Evolutionary conservation across 176 grass and related monocot species (phyloP).

Genomic region (Musa schizocarpa): DNA sequence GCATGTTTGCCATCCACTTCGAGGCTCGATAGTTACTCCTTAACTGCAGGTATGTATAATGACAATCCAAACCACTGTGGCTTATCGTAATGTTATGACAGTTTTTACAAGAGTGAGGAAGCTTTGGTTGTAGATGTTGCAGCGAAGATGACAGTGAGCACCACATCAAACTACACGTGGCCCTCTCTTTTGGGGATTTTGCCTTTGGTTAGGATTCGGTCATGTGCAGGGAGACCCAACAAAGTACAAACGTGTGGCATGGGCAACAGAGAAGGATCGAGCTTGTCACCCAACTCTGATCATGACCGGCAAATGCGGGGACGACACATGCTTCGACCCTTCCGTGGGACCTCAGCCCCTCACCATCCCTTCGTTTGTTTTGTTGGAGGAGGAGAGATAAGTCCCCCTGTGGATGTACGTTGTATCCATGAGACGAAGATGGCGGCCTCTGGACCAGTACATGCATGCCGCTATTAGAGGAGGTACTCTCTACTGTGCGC

Average conservation of each 20-base stretch:
- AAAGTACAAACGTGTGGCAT: background rate
- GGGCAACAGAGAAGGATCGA: background rate
- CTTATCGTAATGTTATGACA: no score
- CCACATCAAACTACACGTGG: background rate
- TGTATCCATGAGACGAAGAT: no score
- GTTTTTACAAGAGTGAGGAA: no score
- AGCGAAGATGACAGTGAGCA: no score
- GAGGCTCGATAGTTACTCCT: background rate
- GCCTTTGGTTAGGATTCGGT: background rate
- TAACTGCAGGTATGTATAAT: background rate
- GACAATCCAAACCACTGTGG: background rate
- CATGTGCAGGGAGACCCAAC: slow-evolving; percentile 12
- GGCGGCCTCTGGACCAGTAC: no score
- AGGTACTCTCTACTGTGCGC: background rate
- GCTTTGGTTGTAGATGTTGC: no score
- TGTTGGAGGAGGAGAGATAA: no score
- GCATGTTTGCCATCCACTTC: background rate
- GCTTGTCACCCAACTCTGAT: background rate
- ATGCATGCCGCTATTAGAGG: no score
- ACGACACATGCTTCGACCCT: background rate
- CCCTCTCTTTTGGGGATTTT: background rate
- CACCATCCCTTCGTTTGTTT: background rate
- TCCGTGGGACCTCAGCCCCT: background rate
- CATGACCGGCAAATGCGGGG: background rate
- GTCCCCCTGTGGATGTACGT: no score